Evolutionary conservation across 2,329 filamentous ascomycete species (phyloP).

Genomic region (Diaporthe citriasiana): DNA sequence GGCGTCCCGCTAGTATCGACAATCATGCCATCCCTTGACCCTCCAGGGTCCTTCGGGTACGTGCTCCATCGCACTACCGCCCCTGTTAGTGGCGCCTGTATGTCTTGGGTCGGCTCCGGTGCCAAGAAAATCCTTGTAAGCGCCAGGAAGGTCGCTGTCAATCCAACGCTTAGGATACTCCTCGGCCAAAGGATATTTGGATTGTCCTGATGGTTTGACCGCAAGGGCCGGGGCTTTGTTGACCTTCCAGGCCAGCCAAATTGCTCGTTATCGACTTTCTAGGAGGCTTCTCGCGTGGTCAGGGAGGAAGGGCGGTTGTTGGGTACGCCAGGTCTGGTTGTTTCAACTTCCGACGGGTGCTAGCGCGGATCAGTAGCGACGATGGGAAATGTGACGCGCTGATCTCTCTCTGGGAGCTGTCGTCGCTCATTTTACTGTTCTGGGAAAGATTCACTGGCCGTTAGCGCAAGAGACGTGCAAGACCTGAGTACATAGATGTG

Average conservation of each 20-base stretch:
- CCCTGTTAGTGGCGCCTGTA: conserved; percentile 7
- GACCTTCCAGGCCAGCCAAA: background rate
- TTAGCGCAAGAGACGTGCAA: conserved; percentile 8
- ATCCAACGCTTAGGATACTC: background rate
- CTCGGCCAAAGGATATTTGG: background rate
- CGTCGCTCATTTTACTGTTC: conserved; percentile 8
- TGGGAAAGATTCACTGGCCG: conserved; percentile 13
- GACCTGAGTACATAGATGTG: background rate
- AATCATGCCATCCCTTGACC: conserved; percentile 27
- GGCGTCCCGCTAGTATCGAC: conserved; percentile 28
- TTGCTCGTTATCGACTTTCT: background rate
- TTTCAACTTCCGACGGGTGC: conserved; percentile 20
- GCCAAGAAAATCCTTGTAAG: conserved; percentile 32
- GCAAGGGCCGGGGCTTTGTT: background rate
- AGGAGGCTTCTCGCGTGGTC: conserved; percentile 3
- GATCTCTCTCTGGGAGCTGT: conserved; percentile 10
- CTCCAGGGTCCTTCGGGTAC: conserved; percentile 21
- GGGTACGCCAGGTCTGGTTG: background rate
- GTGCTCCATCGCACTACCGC: conserved; percentile 15
- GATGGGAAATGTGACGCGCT: conserved; percentile 33
- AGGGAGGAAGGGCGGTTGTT: background rate
- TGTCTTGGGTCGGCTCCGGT: conserved; percentile 29
- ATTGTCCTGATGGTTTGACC: background rate
- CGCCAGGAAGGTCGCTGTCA: conserved; percentile 17
- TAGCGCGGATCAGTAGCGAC: background rate